Evolutionary conservation across 1,284 basidiomycete species (phyloP).

Genomic region (Mycosarcoma maydis): DNA sequence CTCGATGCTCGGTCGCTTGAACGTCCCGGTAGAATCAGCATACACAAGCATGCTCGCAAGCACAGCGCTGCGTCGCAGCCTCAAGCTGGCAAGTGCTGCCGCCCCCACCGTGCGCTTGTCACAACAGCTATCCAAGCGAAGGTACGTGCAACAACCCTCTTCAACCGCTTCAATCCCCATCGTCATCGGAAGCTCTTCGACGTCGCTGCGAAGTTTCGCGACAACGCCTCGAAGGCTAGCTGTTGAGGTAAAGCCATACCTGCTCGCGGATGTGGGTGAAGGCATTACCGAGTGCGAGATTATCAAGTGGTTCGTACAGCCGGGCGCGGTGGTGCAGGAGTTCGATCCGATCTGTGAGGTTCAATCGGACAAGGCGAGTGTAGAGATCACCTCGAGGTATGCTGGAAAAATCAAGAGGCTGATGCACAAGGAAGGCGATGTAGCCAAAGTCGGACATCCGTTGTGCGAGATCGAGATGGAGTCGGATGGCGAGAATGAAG

Average conservation of each 20-base stretch:
- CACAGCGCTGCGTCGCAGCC: constrained; percentile 14
- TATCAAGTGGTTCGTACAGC: constrained; percentile 71
- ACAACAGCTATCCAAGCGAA: constrained; percentile 10
- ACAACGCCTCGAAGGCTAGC: constrained; percentile 28
- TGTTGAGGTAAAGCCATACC: constrained; percentile 71
- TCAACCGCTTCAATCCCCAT: constrained; percentile 12
- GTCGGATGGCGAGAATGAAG: constrained; percentile 69
- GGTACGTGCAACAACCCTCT: constrained; percentile 21
- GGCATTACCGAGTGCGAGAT: constrained; percentile 71
- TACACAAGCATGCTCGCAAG: constrained; percentile 19
- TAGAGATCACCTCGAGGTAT: constrained; percentile 90
- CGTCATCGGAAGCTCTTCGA: constrained; percentile 19
- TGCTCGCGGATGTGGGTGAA: constrained; percentile 94
- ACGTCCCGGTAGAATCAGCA: neutral
- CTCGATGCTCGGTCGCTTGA: no score
- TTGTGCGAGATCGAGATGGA: constrained; percentile 85
- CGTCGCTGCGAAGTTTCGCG: constrained; percentile 30
- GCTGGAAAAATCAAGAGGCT: constrained; percentile 80
- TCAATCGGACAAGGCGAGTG: constrained; percentile 91
- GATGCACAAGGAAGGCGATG: constrained; percentile 81
- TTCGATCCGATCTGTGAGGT: constrained; percentile 93
- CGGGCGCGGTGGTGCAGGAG: constrained; percentile 73
- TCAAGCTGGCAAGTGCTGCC: constrained; percentile 5
- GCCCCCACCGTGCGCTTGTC: neutral
- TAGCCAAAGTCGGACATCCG: constrained; percentile 84